Conservation (phyloP, 495 filamentous ascomycete species). For the Jackrogersella multiformis region DNA sequence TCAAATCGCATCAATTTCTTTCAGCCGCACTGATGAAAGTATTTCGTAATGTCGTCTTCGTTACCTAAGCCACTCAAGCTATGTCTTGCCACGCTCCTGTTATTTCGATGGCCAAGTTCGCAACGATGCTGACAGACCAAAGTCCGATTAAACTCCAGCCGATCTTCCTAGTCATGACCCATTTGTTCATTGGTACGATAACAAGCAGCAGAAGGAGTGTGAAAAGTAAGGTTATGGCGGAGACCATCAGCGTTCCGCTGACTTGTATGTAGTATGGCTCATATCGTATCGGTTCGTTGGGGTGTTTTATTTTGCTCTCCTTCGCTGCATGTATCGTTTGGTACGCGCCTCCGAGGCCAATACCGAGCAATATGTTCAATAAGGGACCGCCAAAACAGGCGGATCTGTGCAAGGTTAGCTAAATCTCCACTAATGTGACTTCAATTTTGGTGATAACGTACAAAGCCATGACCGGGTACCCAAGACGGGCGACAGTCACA, state of each 20-base stretch:
- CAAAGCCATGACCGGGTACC: constrained; percentile 97
- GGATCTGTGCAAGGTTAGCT: constrained; percentile 53
- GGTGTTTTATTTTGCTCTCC: constrained; percentile 65
- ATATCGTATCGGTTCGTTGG: constrained; percentile 59
- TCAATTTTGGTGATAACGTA: constrained; percentile 44
- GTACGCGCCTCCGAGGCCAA: constrained; percentile 86
- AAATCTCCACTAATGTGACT: not conserved
- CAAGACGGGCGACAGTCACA: constrained; percentile 89
- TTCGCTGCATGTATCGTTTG: constrained; percentile 74
- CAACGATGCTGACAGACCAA: constrained; percentile 83
- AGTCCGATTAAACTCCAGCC: constrained; percentile 84
- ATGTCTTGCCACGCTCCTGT: constrained; percentile 61
- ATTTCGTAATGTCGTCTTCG: constrained; percentile 14
- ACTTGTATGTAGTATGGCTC: constrained; percentile 83
- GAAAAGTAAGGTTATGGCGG: constrained; percentile 78
- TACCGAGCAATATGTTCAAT: constrained; percentile 95
- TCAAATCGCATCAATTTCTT: constrained; percentile 9
- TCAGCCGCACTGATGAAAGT: constrained; percentile 3
- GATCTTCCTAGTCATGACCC: constrained; percentile 87
- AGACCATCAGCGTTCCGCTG: constrained; percentile 82
- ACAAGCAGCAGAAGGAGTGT: constrained; percentile 83
- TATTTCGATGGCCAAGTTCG: constrained; percentile 86
- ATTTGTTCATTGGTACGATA: constrained; percentile 83
- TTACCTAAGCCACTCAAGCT: constrained; percentile 22
- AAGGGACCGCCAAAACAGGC: constrained; percentile 98